Conservation (phyloP, 345 rosid genomes). For the Gossypium thurberi region DNA sequence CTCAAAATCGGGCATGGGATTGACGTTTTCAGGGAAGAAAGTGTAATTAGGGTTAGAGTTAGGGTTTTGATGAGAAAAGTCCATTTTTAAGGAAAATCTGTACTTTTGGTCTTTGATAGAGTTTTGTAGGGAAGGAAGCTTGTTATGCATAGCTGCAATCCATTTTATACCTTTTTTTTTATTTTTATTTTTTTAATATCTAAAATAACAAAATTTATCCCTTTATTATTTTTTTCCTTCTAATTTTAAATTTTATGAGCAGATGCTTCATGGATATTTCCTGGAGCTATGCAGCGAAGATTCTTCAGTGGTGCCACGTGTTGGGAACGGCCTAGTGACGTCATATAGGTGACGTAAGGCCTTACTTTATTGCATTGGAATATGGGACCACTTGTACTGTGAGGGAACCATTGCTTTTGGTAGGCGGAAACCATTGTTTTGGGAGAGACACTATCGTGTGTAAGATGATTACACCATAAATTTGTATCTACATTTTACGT, state of each 20-base stretch:
- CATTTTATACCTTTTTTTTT: slow-evolving; percentile 2
- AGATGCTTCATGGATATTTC: slow-evolving; percentile 5
- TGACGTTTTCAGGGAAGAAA: neutral
- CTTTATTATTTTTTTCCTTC: too few relatives aligned
- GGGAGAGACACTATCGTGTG: neutral
- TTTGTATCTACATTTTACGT: neutral
- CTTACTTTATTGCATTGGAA: neutral
- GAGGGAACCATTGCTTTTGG: neutral
- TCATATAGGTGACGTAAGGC: neutral
- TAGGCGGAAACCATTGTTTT: neutral
- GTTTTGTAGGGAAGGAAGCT: neutral
- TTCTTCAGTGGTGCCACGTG: slow-evolving; percentile 1
- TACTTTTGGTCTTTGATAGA: neutral
- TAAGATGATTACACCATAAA: neutral
- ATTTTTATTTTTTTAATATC: neutral
- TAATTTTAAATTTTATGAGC: neutral
- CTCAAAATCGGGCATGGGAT: neutral
- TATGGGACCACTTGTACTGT: neutral
- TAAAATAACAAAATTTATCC: neutral
- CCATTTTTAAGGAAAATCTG: neutral
- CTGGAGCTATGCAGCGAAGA: neutral
- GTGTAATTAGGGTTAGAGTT: neutral
- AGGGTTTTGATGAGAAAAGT: neutral
- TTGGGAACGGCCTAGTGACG: neutral
- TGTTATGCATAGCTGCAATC: neutral